Conservation (phyloP, 2,329 filamentous ascomycete genomes). For the Phialocephala sp. region DNA sequence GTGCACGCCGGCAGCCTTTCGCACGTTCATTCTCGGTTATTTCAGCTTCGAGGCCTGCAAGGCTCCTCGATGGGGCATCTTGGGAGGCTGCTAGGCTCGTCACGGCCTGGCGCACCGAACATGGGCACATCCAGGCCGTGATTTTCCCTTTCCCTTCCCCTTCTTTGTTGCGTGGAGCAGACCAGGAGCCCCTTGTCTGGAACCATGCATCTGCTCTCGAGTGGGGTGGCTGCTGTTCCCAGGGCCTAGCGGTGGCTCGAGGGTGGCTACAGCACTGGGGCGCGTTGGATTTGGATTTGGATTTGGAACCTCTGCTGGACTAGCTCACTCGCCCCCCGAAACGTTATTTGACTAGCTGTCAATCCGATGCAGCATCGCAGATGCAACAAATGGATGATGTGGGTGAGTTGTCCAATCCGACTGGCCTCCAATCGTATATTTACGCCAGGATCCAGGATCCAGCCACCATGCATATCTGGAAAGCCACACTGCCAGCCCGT, state of each 20-base stretch:
- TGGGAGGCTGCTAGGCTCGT: not conserved
- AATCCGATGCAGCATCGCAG: not conserved
- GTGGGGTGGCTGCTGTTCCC: not conserved
- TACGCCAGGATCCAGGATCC: slow-evolving; percentile 4
- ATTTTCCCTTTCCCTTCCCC: too few species aligned
- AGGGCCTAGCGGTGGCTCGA: too few species aligned
- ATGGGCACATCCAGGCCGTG: not conserved
- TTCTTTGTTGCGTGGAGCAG: not conserved
- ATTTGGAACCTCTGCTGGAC: not conserved
- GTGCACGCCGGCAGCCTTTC: not conserved
- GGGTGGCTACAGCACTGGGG: not conserved
- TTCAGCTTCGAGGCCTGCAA: slow-evolving; percentile 2
- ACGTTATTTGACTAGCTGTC: not conserved
- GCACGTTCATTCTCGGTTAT: not conserved
- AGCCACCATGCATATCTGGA: not conserved
- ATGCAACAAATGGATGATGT: not conserved
- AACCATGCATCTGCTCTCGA: not conserved
- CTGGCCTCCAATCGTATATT: slow-evolving; percentile 4
- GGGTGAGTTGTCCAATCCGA: not conserved
- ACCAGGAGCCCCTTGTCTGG: not conserved
- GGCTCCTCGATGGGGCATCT: slow-evolving; percentile 11
- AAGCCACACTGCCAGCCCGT: slow-evolving; percentile 2
- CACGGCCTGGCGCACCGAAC: not conserved
- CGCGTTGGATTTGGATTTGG: not conserved
- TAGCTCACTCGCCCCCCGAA: not conserved